A percentile compares a stretch with the other conserved stretches of the same genome.
Conservation (phyloP, 768 basidiomycete genomes). For the Tulasnella sp. region DNA sequence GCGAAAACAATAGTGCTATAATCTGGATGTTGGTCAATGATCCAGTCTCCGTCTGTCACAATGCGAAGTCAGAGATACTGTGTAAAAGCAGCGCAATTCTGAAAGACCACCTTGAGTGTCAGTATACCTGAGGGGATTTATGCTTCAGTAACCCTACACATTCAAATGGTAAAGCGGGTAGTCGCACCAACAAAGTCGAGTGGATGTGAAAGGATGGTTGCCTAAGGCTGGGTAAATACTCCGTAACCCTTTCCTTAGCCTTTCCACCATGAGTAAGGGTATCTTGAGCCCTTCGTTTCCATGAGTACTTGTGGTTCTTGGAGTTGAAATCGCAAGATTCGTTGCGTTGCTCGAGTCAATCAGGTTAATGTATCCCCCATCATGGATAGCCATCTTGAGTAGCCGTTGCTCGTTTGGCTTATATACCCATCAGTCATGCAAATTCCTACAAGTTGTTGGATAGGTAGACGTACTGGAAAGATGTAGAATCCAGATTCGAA, state of each 20-base stretch:
- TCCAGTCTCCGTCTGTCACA: slow-evolving; percentile 58
- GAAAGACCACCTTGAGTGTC: slow-evolving; percentile 43
- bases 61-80: background rate
- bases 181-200: slow-evolving; percentile 78
- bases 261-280: slow-evolving; percentile 40
- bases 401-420: slow-evolving; percentile 57
- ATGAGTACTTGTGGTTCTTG: slow-evolving; percentile 58
- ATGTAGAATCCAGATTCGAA: slow-evolving; percentile 64
- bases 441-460: background rate
- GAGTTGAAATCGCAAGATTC: slow-evolving; percentile 40
- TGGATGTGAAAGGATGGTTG: slow-evolving; percentile 52
- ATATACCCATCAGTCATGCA: too few relatives aligned
- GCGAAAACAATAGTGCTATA: slow-evolving; percentile 58
- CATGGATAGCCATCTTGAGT: slow-evolving; percentile 69
- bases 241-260: slow-evolving; percentile 40
- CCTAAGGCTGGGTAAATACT: slow-evolving; percentile 66
- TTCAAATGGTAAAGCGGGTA: background rate
- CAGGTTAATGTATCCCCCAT: slow-evolving; percentile 46
- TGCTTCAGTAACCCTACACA: too few relatives aligned
- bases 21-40: slow-evolving; percentile 60
- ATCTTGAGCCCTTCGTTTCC: slow-evolving; percentile 46
- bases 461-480: slow-evolving; percentile 50
- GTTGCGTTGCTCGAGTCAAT: too few relatives aligned
- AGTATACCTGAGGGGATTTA: too few relatives aligned
- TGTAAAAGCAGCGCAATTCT: background rate